Conservation (phyloP, 202 grass and related monocot genomes). For the Schoenoplectus tabernaemontani region DNA sequence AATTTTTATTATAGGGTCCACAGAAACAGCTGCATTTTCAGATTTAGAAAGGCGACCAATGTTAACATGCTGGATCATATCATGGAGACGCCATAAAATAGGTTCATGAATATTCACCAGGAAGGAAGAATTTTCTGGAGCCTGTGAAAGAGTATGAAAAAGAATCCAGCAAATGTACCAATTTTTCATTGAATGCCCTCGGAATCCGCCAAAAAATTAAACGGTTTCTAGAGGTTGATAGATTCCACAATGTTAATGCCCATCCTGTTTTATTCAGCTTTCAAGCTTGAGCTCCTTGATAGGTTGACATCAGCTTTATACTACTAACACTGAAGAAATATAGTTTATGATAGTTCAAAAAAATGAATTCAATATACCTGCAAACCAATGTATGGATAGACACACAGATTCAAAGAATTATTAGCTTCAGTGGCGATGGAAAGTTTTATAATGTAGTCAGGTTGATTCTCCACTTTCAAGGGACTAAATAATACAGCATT, state of each 20-base stretch:
- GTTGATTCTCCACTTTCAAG: slow-evolving; percentile 64
- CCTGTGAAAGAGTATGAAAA: slow-evolving; percentile 41
- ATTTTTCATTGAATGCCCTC: background rate
- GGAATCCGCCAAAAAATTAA: slow-evolving; percentile 14
- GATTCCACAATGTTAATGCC: background rate
- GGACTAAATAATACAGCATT: slow-evolving; percentile 91
- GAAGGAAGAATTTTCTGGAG: slow-evolving; percentile 75
- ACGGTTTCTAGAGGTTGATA: background rate
- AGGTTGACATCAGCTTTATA: background rate
- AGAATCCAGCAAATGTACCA: background rate
- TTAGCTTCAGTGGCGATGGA: slow-evolving; percentile 82
- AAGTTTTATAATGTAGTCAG: slow-evolving; percentile 70
- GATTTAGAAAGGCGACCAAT: slow-evolving; percentile 53
- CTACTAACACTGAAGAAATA: background rate
- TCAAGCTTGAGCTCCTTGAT: background rate
- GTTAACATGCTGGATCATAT: slow-evolving; percentile 92
- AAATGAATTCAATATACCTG: slow-evolving; percentile 42
- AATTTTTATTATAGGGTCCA: slow-evolving; percentile 94
- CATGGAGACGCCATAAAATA: slow-evolving; percentile 89
- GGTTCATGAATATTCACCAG: slow-evolving; percentile 91
- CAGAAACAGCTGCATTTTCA: slow-evolving; percentile 73
- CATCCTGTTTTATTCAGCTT: background rate
- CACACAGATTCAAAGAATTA: slow-evolving; percentile 86
- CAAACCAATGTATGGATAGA: slow-evolving; percentile 93
- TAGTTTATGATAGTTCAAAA: too few species aligned